Evolutionary conservation across 2,329 filamentous ascomycete genomes (phyloP), one percentile per base, ranked within the genome.

Genomic region (Arachnomyces sp.): DNA sequence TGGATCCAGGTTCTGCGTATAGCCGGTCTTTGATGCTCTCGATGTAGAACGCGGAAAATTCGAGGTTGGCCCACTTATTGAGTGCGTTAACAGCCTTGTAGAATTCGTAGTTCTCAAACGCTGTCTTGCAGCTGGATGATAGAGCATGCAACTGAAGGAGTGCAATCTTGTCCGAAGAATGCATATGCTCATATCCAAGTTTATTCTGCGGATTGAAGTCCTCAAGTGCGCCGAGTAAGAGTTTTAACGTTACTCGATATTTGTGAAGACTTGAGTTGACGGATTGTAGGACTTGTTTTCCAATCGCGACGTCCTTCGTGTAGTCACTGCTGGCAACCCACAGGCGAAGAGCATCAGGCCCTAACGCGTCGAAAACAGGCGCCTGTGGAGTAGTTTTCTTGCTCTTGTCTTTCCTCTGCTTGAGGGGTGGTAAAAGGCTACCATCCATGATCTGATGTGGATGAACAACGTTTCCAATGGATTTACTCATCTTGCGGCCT

Each of bases 401-500:
- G 14, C 68, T 71, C 38, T 73, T 74, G 33, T 65, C 59, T 49
- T 81, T 81, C 54, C 78, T 81, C 32, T 64, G 64, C 56, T 83
- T 84, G 29, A 81, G 56, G 0, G 81, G 79, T 4, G 84, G 83
- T 11, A 93, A 65, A 8, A 94, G 69, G 3, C 80, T 79, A 5
- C 90, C 90, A 38, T 86, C 77, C 70, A 95, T 92, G 49, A 98
- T 88, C 46, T 94, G 73, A 5, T 76, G 70, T 0, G 90, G 89
- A 0, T 78, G 74, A 41, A 96, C 79, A 18, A 84, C 81, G 55
- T 98, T 98, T 12, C 92, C 92, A 1, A 95, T 67, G 0, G 88
- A 95, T 63, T 98, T 98, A 58, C 89, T 95, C 92, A 98, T 98
- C 63, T 98, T 98, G 58, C 85, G 87, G n/a, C 89, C 89, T 28